Conservation (phyloP, 371 early-diverging fungal species). For the Mucor velutinosus region DNA sequence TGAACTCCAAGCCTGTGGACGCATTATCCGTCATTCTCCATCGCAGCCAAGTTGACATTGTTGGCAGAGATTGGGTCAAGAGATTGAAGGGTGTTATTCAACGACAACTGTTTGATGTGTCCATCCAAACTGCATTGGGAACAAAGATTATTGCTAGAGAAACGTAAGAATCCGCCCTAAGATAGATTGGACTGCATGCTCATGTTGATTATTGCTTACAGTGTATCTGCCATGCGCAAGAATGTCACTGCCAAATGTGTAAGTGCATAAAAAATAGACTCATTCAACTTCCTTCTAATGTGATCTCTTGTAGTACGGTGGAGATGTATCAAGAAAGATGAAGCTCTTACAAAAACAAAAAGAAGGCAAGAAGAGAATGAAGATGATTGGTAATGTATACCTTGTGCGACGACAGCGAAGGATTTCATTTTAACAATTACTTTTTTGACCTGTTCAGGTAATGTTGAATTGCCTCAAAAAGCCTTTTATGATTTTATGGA, state of each 20-base stretch:
- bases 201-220: conserved; percentile 18
- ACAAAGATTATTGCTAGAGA: conserved; percentile 89
- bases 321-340: conserved; percentile 93
- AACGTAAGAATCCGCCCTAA: conserved; percentile 49
- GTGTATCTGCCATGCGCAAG: conserved; percentile 81
- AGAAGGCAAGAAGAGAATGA: conserved; percentile 88
- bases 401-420: background rate
- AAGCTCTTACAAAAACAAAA: conserved; percentile 90
- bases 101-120: conserved; percentile 91
- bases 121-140: conserved; percentile 87
- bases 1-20: conserved; percentile 93
- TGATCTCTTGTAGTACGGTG: conserved; percentile 72
- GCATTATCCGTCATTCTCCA: conserved; percentile 91
- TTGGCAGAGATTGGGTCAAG: conserved; percentile 83
- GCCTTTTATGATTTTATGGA: conserved; percentile 75
- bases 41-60: conserved; percentile 67
- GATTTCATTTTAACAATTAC: background rate
- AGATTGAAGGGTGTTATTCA: conserved; percentile 82
- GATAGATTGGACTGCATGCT: background rate
- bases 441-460: conserved; percentile 37
- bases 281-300: background rate
- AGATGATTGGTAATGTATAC: conserved; percentile 58
- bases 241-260: conserved; percentile 94
- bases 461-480: conserved; percentile 73
- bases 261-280: conserved; percentile 36